These are phyloP conservation scores for Nakaseomyces bracarensis DNA, from an alignment of 1,139 yeast species.

Conservation along the genomic window DNA sequence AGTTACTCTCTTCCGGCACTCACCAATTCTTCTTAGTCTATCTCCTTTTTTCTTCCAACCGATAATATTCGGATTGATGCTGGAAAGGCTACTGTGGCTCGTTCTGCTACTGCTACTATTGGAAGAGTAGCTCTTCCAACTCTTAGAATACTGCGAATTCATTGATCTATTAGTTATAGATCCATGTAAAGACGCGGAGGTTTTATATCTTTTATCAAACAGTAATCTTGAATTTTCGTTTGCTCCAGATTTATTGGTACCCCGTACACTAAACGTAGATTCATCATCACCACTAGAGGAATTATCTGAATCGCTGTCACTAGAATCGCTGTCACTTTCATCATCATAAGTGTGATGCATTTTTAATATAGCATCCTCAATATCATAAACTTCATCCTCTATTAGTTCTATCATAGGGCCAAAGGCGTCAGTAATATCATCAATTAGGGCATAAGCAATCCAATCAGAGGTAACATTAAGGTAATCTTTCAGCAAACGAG, in stretches of 20 bases:
- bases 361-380: conserved; percentile 80
- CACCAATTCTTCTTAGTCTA: conserved; percentile 90
- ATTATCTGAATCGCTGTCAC: conserved; percentile 35
- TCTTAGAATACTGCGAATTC: not conserved
- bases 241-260: conserved; percentile 15
- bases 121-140: not conserved
- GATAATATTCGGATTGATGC: conserved; percentile 40
- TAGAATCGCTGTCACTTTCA: conserved; percentile 37
- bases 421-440: conserved; percentile 94
- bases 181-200: conserved; percentile 7
- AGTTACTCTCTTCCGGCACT: conserved; percentile 91
- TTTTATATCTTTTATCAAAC: conserved; percentile 3
- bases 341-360: conserved; percentile 70
- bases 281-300: conserved; percentile 29
- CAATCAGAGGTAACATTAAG: conserved; percentile 88
- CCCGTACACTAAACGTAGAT: conserved; percentile 9
- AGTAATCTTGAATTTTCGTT: conserved; percentile 3
- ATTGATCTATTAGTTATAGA: conserved; percentile 20
- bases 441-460: conserved; percentile 94
- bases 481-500: conserved; percentile 77
- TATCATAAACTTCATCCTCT: conserved; percentile 83
- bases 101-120: conserved; percentile 26
- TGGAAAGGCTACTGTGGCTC: conserved; percentile 39
- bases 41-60: conserved; percentile 92
- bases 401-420: conserved; percentile 93